These are phyloP conservation scores for Cordyceps cateniannulata DNA, from an alignment of 2,329 filamentous ascomycete species.

Conservation along the genomic window DNA sequence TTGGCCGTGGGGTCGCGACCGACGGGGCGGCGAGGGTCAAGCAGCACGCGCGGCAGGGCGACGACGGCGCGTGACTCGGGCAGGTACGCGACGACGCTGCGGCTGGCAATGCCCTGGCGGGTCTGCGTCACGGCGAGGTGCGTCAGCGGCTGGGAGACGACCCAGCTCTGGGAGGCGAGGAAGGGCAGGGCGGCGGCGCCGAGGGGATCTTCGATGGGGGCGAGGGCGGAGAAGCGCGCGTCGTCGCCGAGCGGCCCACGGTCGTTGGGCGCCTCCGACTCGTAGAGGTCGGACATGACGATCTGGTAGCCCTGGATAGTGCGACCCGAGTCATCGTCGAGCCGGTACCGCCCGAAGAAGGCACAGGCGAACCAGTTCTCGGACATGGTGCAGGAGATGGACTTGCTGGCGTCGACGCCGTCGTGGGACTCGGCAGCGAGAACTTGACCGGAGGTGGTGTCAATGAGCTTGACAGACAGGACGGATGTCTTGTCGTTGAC, in stretches of 20 bases:
- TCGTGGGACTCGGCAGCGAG: slow-evolving; percentile 64
- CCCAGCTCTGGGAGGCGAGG: slow-evolving; percentile 71
- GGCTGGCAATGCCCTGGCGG: slow-evolving; percentile 81
- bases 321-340: slow-evolving; percentile 47
- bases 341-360: slow-evolving; percentile 58
- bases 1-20: slow-evolving; percentile 73
- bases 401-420: slow-evolving; percentile 66
- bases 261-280: slow-evolving; percentile 76
- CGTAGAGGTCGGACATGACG: slow-evolving; percentile 81
- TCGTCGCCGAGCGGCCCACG: slow-evolving; percentile 68
- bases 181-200: slow-evolving; percentile 58
- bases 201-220: slow-evolving; percentile 52
- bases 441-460: slow-evolving; percentile 77
- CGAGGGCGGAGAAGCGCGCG: slow-evolving; percentile 71
- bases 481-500: slow-evolving; percentile 50
- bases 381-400: slow-evolving; percentile 70
- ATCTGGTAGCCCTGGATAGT: slow-evolving; percentile 78
- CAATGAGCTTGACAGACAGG: slow-evolving; percentile 72
- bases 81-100: slow-evolving; percentile 74
- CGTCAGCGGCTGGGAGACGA: slow-evolving; percentile 72
- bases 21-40: slow-evolving; percentile 82
- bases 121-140: slow-evolving; percentile 82
- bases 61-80: slow-evolving; percentile 68
- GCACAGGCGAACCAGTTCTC: slow-evolving; percentile 97
- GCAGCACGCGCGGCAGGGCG: slow-evolving; percentile 67